Conservation (phyloP, 2,329 filamentous ascomycete species). For the Aspergillus piperis region DNA sequence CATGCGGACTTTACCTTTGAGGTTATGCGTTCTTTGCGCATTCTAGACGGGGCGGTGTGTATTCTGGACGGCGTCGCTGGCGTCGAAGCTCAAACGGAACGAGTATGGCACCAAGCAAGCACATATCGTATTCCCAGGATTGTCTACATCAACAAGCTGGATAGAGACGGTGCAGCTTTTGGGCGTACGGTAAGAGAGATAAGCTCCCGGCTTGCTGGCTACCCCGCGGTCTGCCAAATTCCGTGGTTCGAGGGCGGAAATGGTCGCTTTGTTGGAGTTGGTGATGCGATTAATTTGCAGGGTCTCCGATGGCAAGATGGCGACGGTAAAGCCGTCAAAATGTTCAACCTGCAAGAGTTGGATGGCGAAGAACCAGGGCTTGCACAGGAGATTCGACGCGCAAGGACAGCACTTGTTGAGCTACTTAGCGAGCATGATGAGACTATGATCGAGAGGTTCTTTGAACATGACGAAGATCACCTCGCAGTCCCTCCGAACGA, state of each 20-base stretch:
- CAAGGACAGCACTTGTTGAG: conserved; percentile 77
- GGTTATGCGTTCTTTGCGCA: conserved; percentile 83
- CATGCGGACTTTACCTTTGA: conserved; percentile 98
- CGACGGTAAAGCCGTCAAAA: conserved; percentile 64
- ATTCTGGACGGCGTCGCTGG: conserved; percentile 90
- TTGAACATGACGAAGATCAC: conserved; percentile 74
- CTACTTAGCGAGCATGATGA: conserved; percentile 87
- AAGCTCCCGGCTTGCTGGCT: conserved; percentile 73
- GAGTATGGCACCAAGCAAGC: conserved; percentile 90
- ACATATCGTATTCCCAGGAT: conserved; percentile 82
- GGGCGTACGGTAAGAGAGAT: conserved; percentile 83
- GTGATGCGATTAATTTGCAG: conserved; percentile 75
- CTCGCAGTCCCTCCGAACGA: conserved; percentile 64
- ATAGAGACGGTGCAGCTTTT: conserved; percentile 80
- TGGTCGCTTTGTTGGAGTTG: conserved; percentile 77
- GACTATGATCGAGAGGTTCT: conserved; percentile 77
- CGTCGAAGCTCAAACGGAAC: conserved; percentile 94
- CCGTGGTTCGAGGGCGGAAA: conserved; percentile 82
- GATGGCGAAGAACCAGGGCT: conserved; percentile 52
- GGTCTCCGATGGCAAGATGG: conserved; percentile 73
- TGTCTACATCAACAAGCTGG: conserved; percentile 81
- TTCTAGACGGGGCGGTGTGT: conserved; percentile 88
- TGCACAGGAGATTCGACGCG: conserved; percentile 69
- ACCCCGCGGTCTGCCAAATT: conserved; percentile 90
- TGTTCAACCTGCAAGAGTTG: conserved; percentile 58